Base-by-base conservation (phyloP, 2,329 filamentous ascomycete genomes). In the Stemphylium lycopersici region DNA sequence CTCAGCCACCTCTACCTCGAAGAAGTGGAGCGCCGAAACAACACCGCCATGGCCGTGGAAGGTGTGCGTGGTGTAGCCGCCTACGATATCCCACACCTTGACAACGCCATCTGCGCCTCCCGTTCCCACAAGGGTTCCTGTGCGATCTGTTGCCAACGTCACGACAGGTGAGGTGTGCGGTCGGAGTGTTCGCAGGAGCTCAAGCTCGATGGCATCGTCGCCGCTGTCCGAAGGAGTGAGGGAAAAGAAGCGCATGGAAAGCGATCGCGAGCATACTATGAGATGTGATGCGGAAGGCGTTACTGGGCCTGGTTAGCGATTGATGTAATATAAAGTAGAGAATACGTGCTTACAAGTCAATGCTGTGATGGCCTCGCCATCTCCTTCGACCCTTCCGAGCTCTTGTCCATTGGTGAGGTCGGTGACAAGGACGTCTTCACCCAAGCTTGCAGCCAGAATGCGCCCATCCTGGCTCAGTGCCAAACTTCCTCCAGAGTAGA, bases 1-100 rank as follows among this genome's bases (percentile, higher is more conserved):
- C 79, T 81, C 56, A 2, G 62, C 46, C 12, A 78, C 72, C 20
- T 87, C 81, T 13, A 90, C 81, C 69, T 96, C 89, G 73, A 98
- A 99, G 76, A 99, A 98, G 66, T 89, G 88, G 15, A 99, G 81
- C 0, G 95, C 91, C 11, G 95, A 96, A 4, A 99, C 86, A 18
- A 99, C 84, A 8, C 95, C 93, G 55, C 92, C 92, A 52, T 96
- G 93, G 1, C 93, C 93, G 64, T 93, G 90, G 76, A 99, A 96
- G 0, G 91, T 96, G 76, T 99, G 95, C 24, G 96, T 99, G 29
- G 92, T 87, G 75, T 90, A 98, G 18, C 95, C 95, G 39, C 88
- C 91, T 44, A 83, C 82, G 55, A 99, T 91, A 76, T 99, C 95
- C 93, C 93, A 99, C 47, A 99, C 88, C 76, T 99, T 99, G 67